These are phyloP conservation scores for Oleoguttula mirabilis DNA, from an alignment of 495 filamentous ascomycete genomes.

Conservation along the genomic window DNA sequence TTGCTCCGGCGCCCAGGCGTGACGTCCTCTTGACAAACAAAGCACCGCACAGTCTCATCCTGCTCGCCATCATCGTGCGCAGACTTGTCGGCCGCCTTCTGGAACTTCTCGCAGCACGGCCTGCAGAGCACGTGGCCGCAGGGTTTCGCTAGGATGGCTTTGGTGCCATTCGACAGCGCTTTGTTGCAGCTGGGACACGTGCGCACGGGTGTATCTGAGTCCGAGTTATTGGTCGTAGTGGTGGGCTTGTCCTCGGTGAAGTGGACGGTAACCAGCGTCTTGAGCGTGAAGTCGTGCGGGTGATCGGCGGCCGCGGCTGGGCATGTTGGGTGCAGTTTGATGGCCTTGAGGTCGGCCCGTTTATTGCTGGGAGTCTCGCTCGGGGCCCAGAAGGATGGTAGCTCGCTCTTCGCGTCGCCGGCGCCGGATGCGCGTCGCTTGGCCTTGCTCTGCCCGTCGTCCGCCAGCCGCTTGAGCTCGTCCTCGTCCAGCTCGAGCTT, in stretches of 20 bases:
- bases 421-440: slow-evolving; percentile 38
- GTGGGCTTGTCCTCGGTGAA: slow-evolving; percentile 62
- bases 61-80: slow-evolving; percentile 43
- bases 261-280: slow-evolving; percentile 63
- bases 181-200: slow-evolving; percentile 87
- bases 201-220: slow-evolving; percentile 28
- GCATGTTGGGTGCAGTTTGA: slow-evolving; percentile 56
- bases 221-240: slow-evolving; percentile 32
- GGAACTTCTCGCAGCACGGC: slow-evolving; percentile 78
- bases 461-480: slow-evolving; percentile 58
- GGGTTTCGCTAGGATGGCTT: slow-evolving; percentile 77
- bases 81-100: slow-evolving; percentile 50
- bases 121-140: slow-evolving; percentile 92
- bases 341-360: slow-evolving; percentile 39
- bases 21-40: slow-evolving; percentile 76
- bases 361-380: slow-evolving; percentile 56
- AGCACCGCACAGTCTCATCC: slow-evolving; percentile 48
- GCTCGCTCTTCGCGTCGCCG: slow-evolving; percentile 44
- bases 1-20: slow-evolving; percentile 31
- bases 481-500: slow-evolving; percentile 78
- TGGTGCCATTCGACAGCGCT: slow-evolving; percentile 65
- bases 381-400: slow-evolving; percentile 92
- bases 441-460: slow-evolving; percentile 53
- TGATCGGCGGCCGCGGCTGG: slow-evolving; percentile 60
- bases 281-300: slow-evolving; percentile 69